Base-by-base conservation (phyloP, 83 land plant genomes). In the Picea mariana region DNA sequence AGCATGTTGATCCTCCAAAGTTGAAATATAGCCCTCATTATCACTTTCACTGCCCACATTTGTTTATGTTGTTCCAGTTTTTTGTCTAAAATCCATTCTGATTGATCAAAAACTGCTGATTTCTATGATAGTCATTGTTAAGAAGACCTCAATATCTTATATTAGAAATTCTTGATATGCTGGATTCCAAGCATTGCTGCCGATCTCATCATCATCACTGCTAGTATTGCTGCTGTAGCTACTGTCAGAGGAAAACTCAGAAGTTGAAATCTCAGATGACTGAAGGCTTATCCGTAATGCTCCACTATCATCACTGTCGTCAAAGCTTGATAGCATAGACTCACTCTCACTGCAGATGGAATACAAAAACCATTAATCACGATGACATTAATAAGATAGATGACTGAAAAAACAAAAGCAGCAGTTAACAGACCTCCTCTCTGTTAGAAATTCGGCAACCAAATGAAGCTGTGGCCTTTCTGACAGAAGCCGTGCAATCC, bases 391-490 rank as follows among this genome's bases (percentile, higher is more conserved):
- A n/a, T n/a, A n/a, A n/a, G n/a, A n/a, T n/a, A n/a, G n/a, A n/a
- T n/a, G n/a, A n/a, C n/a, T n/a, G n/a, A n/a, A n/a, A n/a, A n/a
- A n/a, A n/a, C n/a, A n/a, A n/a, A n/a, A n/a, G n/a, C n/a, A n/a
- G n/a, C n/a, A n/a, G n/a, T n/a, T n/a, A n/a, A n/a, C n/a, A n/a
- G n/a, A n/a, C n/a, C n/a, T 87, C 81, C 84, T 85, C 78, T 93
- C 90, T 20, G 80, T 47, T 58, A 90, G 93, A 71, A 93, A 93
- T 40, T 91, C 90, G 1, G 90, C 96, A 34, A 91, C 80, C 34
- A 89, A 38, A 71, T 87, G 83, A n/a, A 93, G 47, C 13, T 89
- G 81, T 38, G 93, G 92, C 75, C 96, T 86, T 73, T 83, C 86
- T 84, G 88, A 85, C 8, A 49, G 52, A 0, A 91, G 80, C 34